Evolutionary conservation across 768 basidiomycete genomes (phyloP), one percentile per base, ranked within the genome.

Genomic region (Leccinum arenicola): DNA sequence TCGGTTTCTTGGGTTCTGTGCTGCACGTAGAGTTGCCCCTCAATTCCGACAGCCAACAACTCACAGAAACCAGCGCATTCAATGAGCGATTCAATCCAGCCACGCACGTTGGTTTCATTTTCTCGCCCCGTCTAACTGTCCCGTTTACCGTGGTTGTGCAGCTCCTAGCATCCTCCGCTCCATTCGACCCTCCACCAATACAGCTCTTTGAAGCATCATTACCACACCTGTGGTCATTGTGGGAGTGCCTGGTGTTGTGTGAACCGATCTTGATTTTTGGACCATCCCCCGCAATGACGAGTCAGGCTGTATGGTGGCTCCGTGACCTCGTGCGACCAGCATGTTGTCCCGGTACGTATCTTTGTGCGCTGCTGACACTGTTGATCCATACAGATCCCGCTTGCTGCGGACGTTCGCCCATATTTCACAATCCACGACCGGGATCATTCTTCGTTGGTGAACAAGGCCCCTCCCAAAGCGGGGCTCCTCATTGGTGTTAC

Each of bases 361-460:
- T 21, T 50, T 19, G 6, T 54, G 25, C 6, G 31, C 14, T 27
- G 21, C 55, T n/a, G 36, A 54, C 47, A 29, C 50, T 12, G n/a
- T 40, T 36, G 59, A 38, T 54, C 6, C 36, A 9, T 36, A 47
- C 59, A 94, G 93, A 86, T 96, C 31, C 93, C 94, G 4, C 78
- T 92, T 8, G 84, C 88, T 0, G 85, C 84, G 1, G 95, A 99
- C 68, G 84, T 93, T 66, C 83, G 96, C 9, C 96, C 96, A 0
- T 99, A 96, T 72, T 91, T 98, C 64, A 97, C 96, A 15, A 94
- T 99, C 66, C 96, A 98, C 70, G 96, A 98, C 67, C 82, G 82
- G n/a, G 95, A 97, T 60, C 86, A 89, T 62, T 65, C 80, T 3
- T 67, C 80, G 2, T 73, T 99, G 12, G 87, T 97, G 47, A 94